Base-by-base conservation (phyloP, 2,329 filamentous ascomycete species). In the Hymenotorrendiella dingleyae region DNA sequence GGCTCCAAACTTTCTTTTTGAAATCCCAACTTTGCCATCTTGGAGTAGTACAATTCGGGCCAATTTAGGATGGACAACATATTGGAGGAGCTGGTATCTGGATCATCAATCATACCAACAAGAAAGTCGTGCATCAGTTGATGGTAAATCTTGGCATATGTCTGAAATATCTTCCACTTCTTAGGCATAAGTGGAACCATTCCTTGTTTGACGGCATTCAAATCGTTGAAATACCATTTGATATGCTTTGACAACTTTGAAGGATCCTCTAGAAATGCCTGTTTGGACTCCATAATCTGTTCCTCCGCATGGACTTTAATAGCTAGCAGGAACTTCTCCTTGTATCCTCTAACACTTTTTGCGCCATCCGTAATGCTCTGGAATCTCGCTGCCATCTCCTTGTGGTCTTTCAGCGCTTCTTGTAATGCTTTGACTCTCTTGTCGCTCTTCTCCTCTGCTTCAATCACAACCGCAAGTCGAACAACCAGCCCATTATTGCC, bases 141-240 rank as follows among this genome's bases (percentile, higher is more conserved):
- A 67, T 98, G 93, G 62, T 98, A 98, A 48, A 94, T 90, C 57
- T 85, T 78, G 46, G 82, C 84, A 64, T 94, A 98, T 1, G 86
- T 93, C 62, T 85, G 82, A 67, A 90, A 85, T 36, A 98, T 95
- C 61, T 84, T 90, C 93, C 93, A 98, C 64, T 93, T 94, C 67
- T 86, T 91, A 7, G 94, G 93, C 79, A 96, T 90, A 40, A 98
- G 73, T 21, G 80, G 78, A 47, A 85, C 79, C 86, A 98, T 94
- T 59, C 93, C 91, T 49, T 94, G 76, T 64, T 91, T 89, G 60
- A 96, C 91, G 3, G 88, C 89, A 64, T 94, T 94, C 27, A 98
- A 76, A 63, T 98, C 91, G 67, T 97, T 96, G 70, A 97, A 98
- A 66, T 82, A 98, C 93, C 93, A 98, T 59, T 86, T 86, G 66